phyloP scores from a whole-genome alignment of 192 early-diverging fungal genomes.

The Pecoramyces ruminantium region DNA sequence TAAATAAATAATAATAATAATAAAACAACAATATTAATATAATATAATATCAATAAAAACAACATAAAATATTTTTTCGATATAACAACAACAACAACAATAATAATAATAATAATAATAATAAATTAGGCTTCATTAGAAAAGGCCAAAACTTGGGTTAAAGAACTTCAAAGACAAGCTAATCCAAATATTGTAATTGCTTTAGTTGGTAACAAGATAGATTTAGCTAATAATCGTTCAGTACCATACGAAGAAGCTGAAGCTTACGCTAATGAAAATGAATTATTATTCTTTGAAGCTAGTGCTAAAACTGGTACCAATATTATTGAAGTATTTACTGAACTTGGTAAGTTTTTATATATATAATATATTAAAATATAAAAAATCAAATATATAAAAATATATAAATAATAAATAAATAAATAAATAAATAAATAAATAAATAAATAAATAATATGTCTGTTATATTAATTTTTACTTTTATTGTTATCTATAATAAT shows the following conservation, averaged over 20 bases:
- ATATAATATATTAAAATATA: too few relatives aligned
- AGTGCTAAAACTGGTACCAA: slow-evolving; percentile 69
- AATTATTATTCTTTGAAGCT: slow-evolving; percentile 77
- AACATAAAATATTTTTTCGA: too few relatives aligned
- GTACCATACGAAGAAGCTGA: slow-evolving; percentile 57
- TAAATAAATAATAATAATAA: too few relatives aligned
- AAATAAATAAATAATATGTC: too few relatives aligned
- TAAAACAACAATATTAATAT: too few relatives aligned
- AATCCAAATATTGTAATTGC: slow-evolving; percentile 92
- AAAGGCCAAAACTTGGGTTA: slow-evolving; percentile 87
- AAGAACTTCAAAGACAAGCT: slow-evolving; percentile 89
- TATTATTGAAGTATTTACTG: slow-evolving; percentile 78
- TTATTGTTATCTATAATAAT: too few relatives aligned
- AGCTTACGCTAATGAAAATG: slow-evolving; percentile 59
- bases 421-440: too few relatives aligned
- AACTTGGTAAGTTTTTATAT: slow-evolving; percentile 40
- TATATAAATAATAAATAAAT: too few relatives aligned
- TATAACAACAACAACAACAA: too few relatives aligned
- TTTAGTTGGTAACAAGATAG: slow-evolving; percentile 90
- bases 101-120: slow-evolving; percentile 10
- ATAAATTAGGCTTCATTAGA: slow-evolving; percentile 57
- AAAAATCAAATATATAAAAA: too few relatives aligned
- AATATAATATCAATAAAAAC: too few relatives aligned
- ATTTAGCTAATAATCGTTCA: slow-evolving; percentile 51
- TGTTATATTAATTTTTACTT: too few relatives aligned